Evolutionary conservation across 371 early-diverging fungal genomes (phyloP).

Genomic region (Mortierella sp.): DNA sequence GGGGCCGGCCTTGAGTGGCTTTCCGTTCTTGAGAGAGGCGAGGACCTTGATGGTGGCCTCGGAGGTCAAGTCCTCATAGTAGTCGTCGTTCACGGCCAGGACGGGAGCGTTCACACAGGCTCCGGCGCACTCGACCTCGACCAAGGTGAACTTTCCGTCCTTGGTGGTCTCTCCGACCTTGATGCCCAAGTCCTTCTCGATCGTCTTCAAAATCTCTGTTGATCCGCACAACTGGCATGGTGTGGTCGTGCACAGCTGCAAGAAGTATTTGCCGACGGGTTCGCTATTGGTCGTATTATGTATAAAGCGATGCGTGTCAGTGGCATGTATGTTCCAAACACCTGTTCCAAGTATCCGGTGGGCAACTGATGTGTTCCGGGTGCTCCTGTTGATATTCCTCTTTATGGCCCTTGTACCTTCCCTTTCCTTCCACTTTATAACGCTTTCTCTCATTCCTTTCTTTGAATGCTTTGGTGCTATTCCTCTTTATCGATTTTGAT

Average conservation of each 20-base stretch:
- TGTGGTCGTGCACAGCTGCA: constrained; percentile 98
- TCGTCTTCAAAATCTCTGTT: constrained; percentile 88
- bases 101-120: constrained; percentile 99
- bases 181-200: constrained; percentile 90
- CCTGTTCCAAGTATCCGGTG: too few species aligned
- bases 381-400: neutral
- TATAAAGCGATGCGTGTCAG: neutral
- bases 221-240: constrained; percentile 98
- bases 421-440: too few species aligned
- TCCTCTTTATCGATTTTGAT: too few species aligned
- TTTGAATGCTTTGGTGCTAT: neutral
- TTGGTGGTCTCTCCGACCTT: constrained; percentile 94
- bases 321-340: neutral
- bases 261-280: constrained; percentile 98
- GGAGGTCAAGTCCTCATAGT: constrained; percentile 98
- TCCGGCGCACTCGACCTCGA: constrained; percentile 99
- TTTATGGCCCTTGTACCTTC: too few species aligned
- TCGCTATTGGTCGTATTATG: constrained; percentile 62
- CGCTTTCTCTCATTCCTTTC: neutral
- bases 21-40: constrained; percentile 87
- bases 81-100: constrained; percentile 97
- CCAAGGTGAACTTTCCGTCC: constrained; percentile 96
- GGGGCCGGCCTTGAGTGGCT: constrained; percentile 87
- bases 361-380: too few species aligned
- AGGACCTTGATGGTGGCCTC: constrained; percentile 90